Conservation (phyloP, 179 eudicot genomes). For the Amaranthus tricolor region DNA sequence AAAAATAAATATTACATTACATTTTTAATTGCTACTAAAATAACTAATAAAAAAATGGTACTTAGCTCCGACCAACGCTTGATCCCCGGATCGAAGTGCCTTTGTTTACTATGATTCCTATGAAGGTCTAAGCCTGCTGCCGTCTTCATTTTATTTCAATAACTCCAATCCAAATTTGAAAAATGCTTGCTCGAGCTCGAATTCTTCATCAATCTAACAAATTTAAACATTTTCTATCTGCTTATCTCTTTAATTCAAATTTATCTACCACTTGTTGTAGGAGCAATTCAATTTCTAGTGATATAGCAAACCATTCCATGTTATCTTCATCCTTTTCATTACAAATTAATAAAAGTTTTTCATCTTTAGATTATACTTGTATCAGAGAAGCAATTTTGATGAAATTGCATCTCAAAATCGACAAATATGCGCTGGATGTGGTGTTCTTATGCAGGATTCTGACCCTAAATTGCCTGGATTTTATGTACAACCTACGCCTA, state of each 20-base stretch:
- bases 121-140: no score
- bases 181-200: constrained; percentile 48
- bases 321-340: constrained; percentile 10
- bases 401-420: constrained; percentile 38
- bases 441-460: constrained; percentile 74
- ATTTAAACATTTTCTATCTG: constrained; percentile 42
- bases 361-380: constrained; percentile 30
- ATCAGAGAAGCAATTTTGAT: constrained; percentile 72
- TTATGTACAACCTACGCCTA: constrained; percentile 51
- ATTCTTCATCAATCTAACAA: constrained; percentile 31
- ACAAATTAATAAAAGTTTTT: constrained; percentile 16
- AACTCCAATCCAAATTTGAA: neutral
- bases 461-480: constrained; percentile 69
- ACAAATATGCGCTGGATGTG: constrained; percentile 84
- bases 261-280: neutral
- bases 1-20: no score
- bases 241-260: constrained; percentile 18
- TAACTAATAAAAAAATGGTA: no score
- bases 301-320: neutral
- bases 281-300: neutral
- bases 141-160: no score
- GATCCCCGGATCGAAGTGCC: no score
- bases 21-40: no score
- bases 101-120: no score
- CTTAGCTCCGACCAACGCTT: no score